phyloP scores from a whole-genome alignment of 768 basidiomycete genomes.

The Lentinula sp. region DNA sequence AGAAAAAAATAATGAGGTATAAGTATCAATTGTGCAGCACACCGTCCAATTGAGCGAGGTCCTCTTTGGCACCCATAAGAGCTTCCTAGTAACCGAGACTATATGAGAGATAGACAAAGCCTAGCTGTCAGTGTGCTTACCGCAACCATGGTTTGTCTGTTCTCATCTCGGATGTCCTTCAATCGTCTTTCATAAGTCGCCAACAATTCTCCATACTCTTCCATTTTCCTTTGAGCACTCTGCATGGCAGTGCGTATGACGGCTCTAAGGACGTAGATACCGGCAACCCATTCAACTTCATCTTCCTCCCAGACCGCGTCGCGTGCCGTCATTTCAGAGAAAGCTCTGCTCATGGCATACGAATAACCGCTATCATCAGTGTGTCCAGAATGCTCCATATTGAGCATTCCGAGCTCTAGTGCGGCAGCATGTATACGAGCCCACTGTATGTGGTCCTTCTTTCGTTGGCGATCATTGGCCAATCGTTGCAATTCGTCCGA shows the following conservation, averaged over 20 bases:
- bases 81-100: conserved; percentile 31
- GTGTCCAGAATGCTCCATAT: conserved; percentile 27
- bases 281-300: conserved; percentile 66
- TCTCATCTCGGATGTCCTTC: conserved; percentile 69
- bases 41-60: conserved; percentile 38
- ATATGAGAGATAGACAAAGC: neutral
- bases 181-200: conserved; percentile 56
- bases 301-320: conserved; percentile 63
- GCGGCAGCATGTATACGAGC: conserved; percentile 61
- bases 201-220: conserved; percentile 50
- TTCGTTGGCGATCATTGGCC: conserved; percentile 49
- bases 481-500: conserved; percentile 61
- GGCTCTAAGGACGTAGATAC: conserved; percentile 50
- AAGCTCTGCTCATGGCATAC: conserved; percentile 36
- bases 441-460: conserved; percentile 64
- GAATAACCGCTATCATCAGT: conserved; percentile 36
- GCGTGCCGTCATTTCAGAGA: conserved; percentile 56
- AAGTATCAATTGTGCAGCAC: neutral
- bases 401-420: conserved; percentile 50
- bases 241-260: conserved; percentile 49
- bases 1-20: neutral
- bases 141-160: conserved; percentile 54
- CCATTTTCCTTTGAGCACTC: conserved; percentile 38
- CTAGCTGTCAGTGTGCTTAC: conserved; percentile 23
- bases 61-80: conserved; percentile 46